Percentiles rank a stretch among this genome's conserved stretches.
Evolutionary conservation across 1,284 basidiomycete species (phyloP).

Genomic region (Trichosporon coremiiforme): DNA sequence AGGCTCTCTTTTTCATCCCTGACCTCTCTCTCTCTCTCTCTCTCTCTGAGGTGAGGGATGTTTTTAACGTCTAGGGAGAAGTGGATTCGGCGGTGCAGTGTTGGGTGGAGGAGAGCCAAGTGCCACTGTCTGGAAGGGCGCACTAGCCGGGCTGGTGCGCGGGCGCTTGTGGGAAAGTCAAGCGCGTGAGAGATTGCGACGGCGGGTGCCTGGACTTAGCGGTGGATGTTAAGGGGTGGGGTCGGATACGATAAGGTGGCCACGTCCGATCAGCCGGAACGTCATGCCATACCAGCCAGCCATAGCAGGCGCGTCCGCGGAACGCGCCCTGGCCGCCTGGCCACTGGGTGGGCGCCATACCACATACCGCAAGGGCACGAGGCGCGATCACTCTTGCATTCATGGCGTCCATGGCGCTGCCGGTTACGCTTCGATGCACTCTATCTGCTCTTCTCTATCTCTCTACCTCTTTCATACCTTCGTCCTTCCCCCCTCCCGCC

Average conservation of each 20-base stretch:
- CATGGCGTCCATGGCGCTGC: conserved; percentile 3
- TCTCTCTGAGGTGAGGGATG: background rate
- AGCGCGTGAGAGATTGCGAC: background rate
- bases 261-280: background rate
- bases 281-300: background rate
- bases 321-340: background rate
- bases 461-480: background rate
- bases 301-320: background rate
- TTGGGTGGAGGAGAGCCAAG: background rate
- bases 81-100: background rate
- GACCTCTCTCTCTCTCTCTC: too few species aligned
- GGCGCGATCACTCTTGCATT: conserved; percentile 5
- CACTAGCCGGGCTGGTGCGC: background rate
- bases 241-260: background rate
- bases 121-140: background rate
- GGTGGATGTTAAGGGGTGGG: background rate
- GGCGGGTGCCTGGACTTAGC: conserved; percentile 4
- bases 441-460: background rate
- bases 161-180: background rate
- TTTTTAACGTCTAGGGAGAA: background rate
- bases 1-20: background rate
- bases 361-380: background rate
- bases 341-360: background rate
- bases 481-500: background rate
- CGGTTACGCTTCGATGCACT: background rate